phyloP scores from a whole-genome alignment of 164 flowering plant species.

The Nymphaea thermarum region DNA sequence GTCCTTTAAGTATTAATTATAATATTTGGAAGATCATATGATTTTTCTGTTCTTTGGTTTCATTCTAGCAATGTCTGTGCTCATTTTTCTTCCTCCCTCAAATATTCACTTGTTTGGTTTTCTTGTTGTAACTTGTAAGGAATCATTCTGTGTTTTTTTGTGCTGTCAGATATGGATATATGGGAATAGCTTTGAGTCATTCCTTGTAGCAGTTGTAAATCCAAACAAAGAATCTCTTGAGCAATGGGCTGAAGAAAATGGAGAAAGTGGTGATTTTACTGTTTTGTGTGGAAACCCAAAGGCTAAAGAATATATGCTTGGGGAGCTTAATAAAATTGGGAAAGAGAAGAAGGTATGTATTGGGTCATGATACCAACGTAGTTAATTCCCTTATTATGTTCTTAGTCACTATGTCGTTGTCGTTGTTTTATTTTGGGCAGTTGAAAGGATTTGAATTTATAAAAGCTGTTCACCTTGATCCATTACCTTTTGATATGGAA shows the following conservation, averaged over 20 bases:
- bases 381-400: neutral
- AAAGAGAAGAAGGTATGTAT: constrained; percentile 74
- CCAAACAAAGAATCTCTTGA: constrained; percentile 64
- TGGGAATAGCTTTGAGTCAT: constrained; percentile 90
- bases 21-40: no score
- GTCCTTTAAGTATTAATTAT: no score
- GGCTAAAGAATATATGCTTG: constrained; percentile 66
- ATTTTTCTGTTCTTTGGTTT: no score
- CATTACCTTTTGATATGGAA: constrained; percentile 83
- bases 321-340: constrained; percentile 60
- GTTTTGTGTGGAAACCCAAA: constrained; percentile 64
- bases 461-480: constrained; percentile 85
- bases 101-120: no score
- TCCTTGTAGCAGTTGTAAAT: constrained; percentile 79
- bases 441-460: constrained; percentile 91
- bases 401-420: neutral
- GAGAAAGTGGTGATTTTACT: constrained; percentile 51
- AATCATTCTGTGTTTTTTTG: neutral
- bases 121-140: no score
- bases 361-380: constrained; percentile 1
- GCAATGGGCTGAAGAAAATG: constrained; percentile 56
- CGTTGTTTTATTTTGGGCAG: constrained; percentile 29
- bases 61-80: no score
- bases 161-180: constrained; percentile 81
- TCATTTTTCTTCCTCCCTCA: no score